phyloP scores from a whole-genome alignment of 768 basidiomycete species.

The Candolleomyces eurysporus region DNA sequence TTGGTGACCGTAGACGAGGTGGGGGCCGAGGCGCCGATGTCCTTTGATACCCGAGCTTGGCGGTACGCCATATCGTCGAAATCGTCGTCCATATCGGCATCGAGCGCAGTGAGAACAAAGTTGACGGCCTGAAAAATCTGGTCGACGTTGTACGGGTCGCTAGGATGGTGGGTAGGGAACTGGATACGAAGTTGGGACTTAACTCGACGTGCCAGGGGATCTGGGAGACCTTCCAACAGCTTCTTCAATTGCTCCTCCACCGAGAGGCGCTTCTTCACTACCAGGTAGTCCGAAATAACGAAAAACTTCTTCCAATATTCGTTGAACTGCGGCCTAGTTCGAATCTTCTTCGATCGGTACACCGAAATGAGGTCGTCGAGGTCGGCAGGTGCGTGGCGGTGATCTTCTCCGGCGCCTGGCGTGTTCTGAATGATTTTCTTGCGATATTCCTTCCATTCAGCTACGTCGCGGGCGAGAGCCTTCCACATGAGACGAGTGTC shows the following conservation, averaged over 20 bases:
- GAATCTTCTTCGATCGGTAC: background rate
- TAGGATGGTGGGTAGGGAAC: constrained; percentile 9
- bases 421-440: background rate
- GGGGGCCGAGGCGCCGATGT: too few species aligned
- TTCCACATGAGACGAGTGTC: background rate
- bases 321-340: constrained; percentile 1
- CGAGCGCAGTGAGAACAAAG: background rate
- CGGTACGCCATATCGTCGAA: background rate
- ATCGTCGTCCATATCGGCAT: background rate
- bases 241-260: background rate
- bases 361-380: constrained; percentile 4
- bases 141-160: constrained; percentile 8
- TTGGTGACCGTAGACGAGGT: too few species aligned
- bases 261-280: background rate
- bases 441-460: background rate
- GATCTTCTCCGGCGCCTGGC: constrained; percentile 2
- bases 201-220: constrained; percentile 2
- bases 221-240: constrained; percentile 12
- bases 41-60: too few species aligned
- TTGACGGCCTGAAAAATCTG: constrained; percentile 7
- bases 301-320: constrained; percentile 10
- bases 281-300: background rate
- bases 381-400: background rate
- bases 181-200: constrained; percentile 7
- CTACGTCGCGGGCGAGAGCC: background rate